These are phyloP conservation scores for Apiospora arundinis DNA, from an alignment of 2,329 filamentous ascomycete species.

Conservation along the genomic window DNA sequence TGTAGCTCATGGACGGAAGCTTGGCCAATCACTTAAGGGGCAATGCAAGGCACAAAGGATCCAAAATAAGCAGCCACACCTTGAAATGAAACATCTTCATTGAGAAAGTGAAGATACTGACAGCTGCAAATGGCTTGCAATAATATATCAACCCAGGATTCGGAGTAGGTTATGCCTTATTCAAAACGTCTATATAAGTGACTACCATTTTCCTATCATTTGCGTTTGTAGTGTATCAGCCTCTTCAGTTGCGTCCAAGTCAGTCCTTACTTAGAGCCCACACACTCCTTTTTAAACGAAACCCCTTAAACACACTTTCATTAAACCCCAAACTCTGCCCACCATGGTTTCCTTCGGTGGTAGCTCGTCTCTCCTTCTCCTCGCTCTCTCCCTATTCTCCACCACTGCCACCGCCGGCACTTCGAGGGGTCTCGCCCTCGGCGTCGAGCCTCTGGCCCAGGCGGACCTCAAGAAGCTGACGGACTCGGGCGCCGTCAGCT, in stretches of 20 bases:
- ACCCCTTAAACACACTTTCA: neutral
- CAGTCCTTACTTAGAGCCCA: neutral
- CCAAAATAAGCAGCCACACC: neutral
- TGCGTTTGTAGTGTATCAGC: neutral
- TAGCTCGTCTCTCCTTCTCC: neutral
- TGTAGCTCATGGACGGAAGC: neutral
- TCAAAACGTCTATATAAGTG: neutral
- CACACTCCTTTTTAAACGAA: neutral
- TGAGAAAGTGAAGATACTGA: neutral
- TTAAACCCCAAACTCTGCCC: neutral
- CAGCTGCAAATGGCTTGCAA: neutral
- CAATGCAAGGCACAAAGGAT: neutral
- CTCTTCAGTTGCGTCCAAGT: neutral
- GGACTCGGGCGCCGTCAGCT: constrained; percentile 41
- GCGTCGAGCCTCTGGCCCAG: neutral
- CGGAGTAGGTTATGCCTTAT: neutral
- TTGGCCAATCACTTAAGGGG: neutral
- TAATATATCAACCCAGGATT: neutral
- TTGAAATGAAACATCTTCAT: neutral
- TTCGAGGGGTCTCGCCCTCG: neutral
- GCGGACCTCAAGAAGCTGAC: neutral
- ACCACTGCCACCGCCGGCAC: neutral
- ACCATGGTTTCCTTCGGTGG: neutral
- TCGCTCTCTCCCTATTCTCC: neutral
- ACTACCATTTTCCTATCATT: neutral